Conservation (phyloP, 257 asterid species). For the Gardenia jasminoides region DNA sequence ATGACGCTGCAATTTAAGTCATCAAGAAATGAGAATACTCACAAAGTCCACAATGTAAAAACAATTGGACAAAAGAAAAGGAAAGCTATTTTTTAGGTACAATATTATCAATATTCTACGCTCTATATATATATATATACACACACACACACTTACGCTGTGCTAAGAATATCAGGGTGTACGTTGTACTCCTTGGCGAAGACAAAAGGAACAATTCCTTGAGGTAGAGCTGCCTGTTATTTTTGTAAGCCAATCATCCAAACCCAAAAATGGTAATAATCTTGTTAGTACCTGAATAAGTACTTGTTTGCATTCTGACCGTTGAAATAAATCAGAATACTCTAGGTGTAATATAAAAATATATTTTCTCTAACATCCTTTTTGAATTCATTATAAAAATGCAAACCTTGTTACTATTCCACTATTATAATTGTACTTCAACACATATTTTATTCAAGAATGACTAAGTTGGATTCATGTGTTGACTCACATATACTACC, state of each 20-base stretch:
- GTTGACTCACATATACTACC: conserved; percentile 18
- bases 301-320: not conserved
- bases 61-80: not conserved
- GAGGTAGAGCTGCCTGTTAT: conserved; percentile 48
- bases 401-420: not conserved
- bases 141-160: conserved; percentile 27
- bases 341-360: not conserved
- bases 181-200: conserved; percentile 53
- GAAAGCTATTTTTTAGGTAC: not conserved
- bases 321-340: conserved; percentile 3
- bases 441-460: not conserved
- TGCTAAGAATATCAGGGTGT: conserved; percentile 50
- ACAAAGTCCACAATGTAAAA: not conserved
- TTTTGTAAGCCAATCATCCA: not conserved
- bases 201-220: conserved; percentile 56
- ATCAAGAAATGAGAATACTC: not conserved
- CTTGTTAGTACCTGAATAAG: not conserved
- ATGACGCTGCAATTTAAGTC: conserved; percentile 34
- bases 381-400: not conserved
- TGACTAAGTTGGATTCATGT: conserved; percentile 23
- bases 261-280: not conserved
- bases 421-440: not conserved
- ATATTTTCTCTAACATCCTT: not conserved
- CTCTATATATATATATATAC: not conserved
- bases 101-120: not conserved